phyloP scores from a whole-genome alignment of 208 protist genomes.

The Trypanosoma congolense region DNA sequence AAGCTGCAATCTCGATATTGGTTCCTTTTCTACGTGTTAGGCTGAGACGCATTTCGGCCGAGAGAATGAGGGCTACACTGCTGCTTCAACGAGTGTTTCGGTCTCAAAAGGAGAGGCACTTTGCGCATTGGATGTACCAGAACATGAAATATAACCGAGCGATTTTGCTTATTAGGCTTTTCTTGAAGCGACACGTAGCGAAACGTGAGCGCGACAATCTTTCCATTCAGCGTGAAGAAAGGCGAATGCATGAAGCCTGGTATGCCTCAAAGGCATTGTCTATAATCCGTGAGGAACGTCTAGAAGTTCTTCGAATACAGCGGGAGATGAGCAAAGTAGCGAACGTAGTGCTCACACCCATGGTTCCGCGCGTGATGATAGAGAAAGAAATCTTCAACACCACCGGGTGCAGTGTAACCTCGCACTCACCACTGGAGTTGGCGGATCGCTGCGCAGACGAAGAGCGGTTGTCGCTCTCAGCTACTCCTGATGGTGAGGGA shows the following conservation, averaged over 20 bases:
- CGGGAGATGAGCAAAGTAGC: constrained; percentile 18
- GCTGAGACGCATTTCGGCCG: constrained; percentile 29
- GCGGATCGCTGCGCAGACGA: not conserved
- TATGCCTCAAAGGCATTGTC: constrained; percentile 34
- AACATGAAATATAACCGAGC: constrained; percentile 45
- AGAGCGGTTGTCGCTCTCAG: no score
- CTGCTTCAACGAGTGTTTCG: constrained; percentile 72
- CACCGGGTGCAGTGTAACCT: not conserved
- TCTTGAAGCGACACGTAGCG: constrained; percentile 32
- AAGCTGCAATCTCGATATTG: constrained; percentile 32
- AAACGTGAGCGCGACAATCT: constrained; percentile 18
- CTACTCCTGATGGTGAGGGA: no score
- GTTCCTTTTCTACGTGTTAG: constrained; percentile 45
- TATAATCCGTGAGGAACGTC: constrained; percentile 52
- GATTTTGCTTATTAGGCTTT: constrained; percentile 38
- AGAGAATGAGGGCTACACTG: constrained; percentile 38
- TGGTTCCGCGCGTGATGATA: constrained; percentile 12
- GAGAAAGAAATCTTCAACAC: constrained; percentile 4
- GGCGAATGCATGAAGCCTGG: constrained; percentile 33
- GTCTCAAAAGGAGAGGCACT: constrained; percentile 40
- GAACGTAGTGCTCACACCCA: constrained; percentile 3
- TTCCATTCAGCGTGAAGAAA: constrained; percentile 54
- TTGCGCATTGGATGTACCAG: constrained; percentile 53
- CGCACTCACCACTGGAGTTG: not conserved
- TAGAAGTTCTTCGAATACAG: constrained; percentile 36